Base-by-base conservation (phyloP, 225 moss, liverwort and hornwort genomes). In the Asterella californica region DNA sequence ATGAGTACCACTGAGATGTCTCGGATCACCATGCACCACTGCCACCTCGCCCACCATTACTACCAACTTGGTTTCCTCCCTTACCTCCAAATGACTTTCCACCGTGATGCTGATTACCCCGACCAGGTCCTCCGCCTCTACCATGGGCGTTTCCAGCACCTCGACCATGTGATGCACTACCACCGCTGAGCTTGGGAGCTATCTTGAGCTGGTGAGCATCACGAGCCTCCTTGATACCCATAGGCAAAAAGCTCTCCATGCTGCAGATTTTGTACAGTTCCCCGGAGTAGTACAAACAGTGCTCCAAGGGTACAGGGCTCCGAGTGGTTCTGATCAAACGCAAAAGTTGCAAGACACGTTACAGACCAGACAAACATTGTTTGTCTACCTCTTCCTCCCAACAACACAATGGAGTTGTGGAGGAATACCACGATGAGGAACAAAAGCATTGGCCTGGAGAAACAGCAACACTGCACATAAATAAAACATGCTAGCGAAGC, bases 1-100 rank as follows among this genome's bases (percentile, higher is more conserved):
- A 91, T 77, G 97, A 92, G 80, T 99, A 99, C 97, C 97, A 99
- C 89, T 94, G 94, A 67, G 97, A 99, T 85, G 94, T 99, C 84
- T 99, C 94, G 76, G 95, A 99, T 84, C 97, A 87, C 97, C 97
- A 95, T 62, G 89, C 85, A 85, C 88, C 86, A 86, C 90, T 89
- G 78, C 90, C 86, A 73, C 93, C 91, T 78, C 90, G 86, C 87
- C 90, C 88, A 49, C 84, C 88, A 76, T 89, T 91, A 77, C 88
- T 81, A 70, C 89, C 86, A 30, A 89, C 91, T 81, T 81, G 81
- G 76, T 63, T 72, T 79, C 85, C 90, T 36, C 82, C 86, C 64
- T 88, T 90, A 78, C 88, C 88, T 38, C 90, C 91, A 69, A 81
- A 57, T 78, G 60, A 9, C 72, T 81, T 87, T 45, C 81, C 75